Conservation (phyloP, 306 rosid genomes). For the Corylus heterophylla region DNA sequence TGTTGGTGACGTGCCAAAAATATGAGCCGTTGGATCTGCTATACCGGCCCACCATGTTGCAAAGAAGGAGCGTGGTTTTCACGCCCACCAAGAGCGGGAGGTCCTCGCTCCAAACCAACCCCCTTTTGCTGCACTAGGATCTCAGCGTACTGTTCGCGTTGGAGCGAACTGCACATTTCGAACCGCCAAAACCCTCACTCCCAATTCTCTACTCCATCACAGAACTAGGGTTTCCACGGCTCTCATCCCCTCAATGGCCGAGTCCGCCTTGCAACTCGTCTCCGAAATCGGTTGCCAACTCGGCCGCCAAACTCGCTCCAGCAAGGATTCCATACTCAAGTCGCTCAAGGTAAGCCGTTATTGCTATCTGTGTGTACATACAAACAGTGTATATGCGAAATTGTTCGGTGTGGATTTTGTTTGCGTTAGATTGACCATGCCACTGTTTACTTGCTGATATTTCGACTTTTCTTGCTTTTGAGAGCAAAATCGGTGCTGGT, state of each 20-base stretch:
- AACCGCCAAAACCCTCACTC: conserved; percentile 11
- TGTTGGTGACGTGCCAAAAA: too few relatives aligned
- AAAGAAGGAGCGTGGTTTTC: neutral
- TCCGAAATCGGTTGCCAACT: conserved; percentile 61
- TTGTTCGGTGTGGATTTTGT: neutral
- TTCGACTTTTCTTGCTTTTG: neutral
- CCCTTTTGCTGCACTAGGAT: neutral
- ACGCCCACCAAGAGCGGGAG: conserved; percentile 59
- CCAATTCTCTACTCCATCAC: neutral
- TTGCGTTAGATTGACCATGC: neutral
- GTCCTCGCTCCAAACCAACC: conserved; percentile 1
- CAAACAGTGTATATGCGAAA: neutral
- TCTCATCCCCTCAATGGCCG: conserved; percentile 45
- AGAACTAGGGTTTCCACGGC: conserved; percentile 21
- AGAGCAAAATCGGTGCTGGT: neutral
- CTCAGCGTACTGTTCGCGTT: neutral
- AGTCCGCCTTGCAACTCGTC: conserved; percentile 48
- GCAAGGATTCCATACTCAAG: conserved; percentile 74
- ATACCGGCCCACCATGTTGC: neutral
- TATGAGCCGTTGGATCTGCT: neutral
- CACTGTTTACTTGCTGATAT: neutral
- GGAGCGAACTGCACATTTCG: neutral
- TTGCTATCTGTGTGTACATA: neutral
- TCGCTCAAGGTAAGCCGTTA: conserved; percentile 52
- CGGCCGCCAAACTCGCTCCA: conserved; percentile 52